Evolutionary conservation across 2,329 filamentous ascomycete genomes (phyloP).

Genomic region (Aspergillus ochraceus): DNA sequence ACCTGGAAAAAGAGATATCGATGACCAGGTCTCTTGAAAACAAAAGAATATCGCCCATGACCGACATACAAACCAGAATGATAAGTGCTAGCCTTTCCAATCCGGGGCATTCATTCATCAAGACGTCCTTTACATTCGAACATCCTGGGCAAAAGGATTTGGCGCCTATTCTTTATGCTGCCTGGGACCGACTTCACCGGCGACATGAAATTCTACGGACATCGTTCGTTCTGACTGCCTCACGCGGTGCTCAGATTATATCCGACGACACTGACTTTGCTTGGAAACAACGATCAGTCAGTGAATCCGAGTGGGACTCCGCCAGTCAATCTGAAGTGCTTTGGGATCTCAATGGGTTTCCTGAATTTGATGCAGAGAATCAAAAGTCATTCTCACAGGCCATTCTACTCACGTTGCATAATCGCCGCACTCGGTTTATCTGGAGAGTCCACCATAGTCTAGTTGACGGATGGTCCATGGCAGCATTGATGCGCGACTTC

Average conservation of each 20-base stretch:
- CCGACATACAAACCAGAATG: neutral
- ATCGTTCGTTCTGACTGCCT: neutral
- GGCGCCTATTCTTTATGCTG: neutral
- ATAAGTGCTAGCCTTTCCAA: neutral
- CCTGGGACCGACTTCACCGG: neutral
- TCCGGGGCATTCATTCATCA: neutral
- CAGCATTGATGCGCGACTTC: conserved; percentile 14
- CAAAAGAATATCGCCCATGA: neutral
- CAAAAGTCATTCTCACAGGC: neutral
- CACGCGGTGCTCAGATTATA: neutral
- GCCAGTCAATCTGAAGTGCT: neutral
- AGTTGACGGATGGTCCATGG: conserved; percentile 32
- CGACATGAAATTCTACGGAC: neutral
- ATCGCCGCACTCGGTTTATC: conserved; percentile 23
- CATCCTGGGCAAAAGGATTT: neutral
- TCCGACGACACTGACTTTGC: neutral
- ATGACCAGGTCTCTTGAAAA: neutral
- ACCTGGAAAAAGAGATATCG: neutral
- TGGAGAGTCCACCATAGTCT: conserved; percentile 36
- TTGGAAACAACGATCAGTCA: neutral
- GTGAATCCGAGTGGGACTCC: neutral
- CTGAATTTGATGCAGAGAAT: neutral
- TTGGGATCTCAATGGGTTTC: neutral
- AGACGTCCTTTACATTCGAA: neutral
- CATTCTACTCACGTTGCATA: neutral